Base-by-base conservation (phyloP, 176 grass and related monocot species). In the Zizania latifolia region DNA sequence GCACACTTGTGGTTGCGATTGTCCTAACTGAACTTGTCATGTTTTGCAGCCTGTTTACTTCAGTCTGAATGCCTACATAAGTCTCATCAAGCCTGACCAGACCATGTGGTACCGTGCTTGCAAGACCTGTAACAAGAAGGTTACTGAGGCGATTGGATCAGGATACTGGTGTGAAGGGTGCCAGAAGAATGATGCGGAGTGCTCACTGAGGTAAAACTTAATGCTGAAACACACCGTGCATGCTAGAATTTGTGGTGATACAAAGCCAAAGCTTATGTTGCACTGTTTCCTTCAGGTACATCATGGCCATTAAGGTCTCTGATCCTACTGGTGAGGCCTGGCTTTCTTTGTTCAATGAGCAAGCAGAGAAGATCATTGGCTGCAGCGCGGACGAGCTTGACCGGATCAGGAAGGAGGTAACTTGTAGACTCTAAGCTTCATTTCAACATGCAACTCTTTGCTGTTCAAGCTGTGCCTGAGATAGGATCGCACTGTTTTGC, bases 71-170 rank as follows among this genome's bases (percentile, higher is more conserved):
- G 86, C 58, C 10, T 73, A 90, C 21, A 89, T 94, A 34, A 99
- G 91, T 76, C 86, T 86, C 55, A 99, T 99, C 60, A 99, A 90
- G 68, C 78, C 86, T 63, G 95, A 99, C 22, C 89, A 94, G 66
- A 92, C 73, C 24, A 94, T 99, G 91, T 99, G 95, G 95, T 99
- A 99, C 72, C 77, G 95, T 10, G 91, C 95, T 38, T 99, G 95
- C 82, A 99, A 75, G 61, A 88, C 86, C 10, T 99, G 95, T 76
- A 99, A 94, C 69, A 99, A 99, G 84, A 99, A 99, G 68, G 91
- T 94, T 41, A 90, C 86, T 50, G 95, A 99, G 73, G 79, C 72
- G 41, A 14, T 85, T 43, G 95, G 82, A 21, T 86, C 84, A 72
- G 95, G 91, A 19, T 99, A 90, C 56, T 99, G 95, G 91, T 99